These are phyloP conservation scores for Aspergillus vadensis DNA, from an alignment of 2,329 filamentous ascomycete genomes.

Conservation along the genomic window DNA sequence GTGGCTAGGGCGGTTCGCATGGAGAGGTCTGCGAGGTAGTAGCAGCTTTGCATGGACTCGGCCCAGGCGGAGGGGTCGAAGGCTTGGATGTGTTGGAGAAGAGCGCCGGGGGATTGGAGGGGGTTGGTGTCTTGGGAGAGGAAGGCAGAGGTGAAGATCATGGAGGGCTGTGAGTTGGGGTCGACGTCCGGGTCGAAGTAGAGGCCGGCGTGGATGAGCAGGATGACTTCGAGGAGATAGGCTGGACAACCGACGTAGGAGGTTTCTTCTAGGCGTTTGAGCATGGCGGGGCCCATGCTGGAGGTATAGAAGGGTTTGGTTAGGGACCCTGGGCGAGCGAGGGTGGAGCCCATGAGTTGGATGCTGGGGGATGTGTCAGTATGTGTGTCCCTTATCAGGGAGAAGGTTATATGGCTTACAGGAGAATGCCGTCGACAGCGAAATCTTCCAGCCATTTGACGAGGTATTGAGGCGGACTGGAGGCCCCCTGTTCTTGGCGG, in stretches of 20 bases:
- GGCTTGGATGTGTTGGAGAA: constrained; percentile 42
- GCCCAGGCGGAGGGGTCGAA: constrained; percentile 44
- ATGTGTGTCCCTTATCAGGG: neutral
- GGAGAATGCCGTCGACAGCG: constrained; percentile 41
- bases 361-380: constrained; percentile 26
- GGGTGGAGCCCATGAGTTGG: constrained; percentile 47
- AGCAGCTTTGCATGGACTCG: constrained; percentile 39
- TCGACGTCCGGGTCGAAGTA: constrained; percentile 33
- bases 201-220: constrained; percentile 43
- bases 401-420: constrained; percentile 26
- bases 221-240: constrained; percentile 44
- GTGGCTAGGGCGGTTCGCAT: constrained; percentile 52
- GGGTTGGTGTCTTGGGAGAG: constrained; percentile 31
- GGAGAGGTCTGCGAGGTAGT: constrained; percentile 51
- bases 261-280: constrained; percentile 44
- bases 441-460: constrained; percentile 40
- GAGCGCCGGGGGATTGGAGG: constrained; percentile 32
- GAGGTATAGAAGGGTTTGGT: constrained; percentile 43
- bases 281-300: constrained; percentile 37
- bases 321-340: constrained; percentile 42
- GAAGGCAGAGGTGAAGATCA: constrained; percentile 30
- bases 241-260: constrained; percentile 46
- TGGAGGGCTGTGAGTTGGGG: constrained; percentile 29
- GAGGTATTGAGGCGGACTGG: constrained; percentile 24
- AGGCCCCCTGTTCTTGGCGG: constrained; percentile 30